Evolutionary conservation across 164 flowering plant genomes (phyloP).

Genomic region (Tetrastigma voinierianum): DNA sequence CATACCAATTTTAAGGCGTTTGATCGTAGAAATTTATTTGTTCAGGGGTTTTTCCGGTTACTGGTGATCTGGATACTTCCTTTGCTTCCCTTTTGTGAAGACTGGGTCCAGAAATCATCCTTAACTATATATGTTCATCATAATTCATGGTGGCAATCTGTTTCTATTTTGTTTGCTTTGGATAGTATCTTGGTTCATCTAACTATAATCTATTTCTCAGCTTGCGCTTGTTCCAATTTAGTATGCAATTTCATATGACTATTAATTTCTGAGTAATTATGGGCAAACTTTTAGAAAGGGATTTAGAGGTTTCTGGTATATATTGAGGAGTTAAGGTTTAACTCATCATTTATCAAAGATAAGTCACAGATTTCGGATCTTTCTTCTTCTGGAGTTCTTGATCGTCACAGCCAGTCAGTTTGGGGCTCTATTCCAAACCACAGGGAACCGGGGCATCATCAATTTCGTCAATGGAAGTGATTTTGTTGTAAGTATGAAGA

Average conservation of each 20-base stretch:
- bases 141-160: conserved; percentile 26
- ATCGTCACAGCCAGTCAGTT: conserved; percentile 34
- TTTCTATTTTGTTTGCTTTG: conserved; percentile 19
- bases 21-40: background rate
- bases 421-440: conserved; percentile 32
- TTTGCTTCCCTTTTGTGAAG: conserved; percentile 34
- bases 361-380: conserved; percentile 48
- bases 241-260: conserved; percentile 46
- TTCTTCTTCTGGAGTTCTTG: conserved; percentile 36
- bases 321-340: conserved; percentile 40
- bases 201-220: conserved; percentile 29
- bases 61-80: conserved; percentile 30
- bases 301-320: conserved; percentile 38
- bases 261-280: conserved; percentile 43
- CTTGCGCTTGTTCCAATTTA: conserved; percentile 31
- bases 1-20: background rate
- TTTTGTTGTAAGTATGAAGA: conserved; percentile 49
- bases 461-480: conserved; percentile 52
- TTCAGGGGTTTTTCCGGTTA: conserved; percentile 40
- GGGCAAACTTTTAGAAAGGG: conserved; percentile 40
- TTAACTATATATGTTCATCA: conserved; percentile 17
- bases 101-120: conserved; percentile 29
- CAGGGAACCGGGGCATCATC: conserved; percentile 30
- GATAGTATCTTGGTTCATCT: conserved; percentile 37
- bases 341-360: conserved; percentile 37